These are phyloP conservation scores for Stagonosporopsis vannaccii DNA, from an alignment of 2,329 filamentous ascomycete species.

Conservation along the genomic window DNA sequence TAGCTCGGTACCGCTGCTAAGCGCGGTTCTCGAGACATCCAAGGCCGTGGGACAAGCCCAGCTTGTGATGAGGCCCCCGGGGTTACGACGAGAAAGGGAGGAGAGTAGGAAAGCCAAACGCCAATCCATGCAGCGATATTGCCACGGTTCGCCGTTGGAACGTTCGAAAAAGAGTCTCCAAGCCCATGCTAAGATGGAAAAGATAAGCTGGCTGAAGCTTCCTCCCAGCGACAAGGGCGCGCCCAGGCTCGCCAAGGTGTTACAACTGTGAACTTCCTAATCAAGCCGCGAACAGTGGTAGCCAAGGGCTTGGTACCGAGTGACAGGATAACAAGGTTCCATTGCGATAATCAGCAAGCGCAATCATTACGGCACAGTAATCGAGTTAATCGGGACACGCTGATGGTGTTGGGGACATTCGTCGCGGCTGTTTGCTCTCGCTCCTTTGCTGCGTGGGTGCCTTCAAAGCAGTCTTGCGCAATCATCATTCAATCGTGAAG, in stretches of 20 bases:
- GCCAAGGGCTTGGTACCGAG: conserved; percentile 30
- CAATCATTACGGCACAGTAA: conserved; percentile 13
- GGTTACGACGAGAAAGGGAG: conserved; percentile 31
- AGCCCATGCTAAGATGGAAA: conserved; percentile 28
- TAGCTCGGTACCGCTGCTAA: conserved; percentile 26
- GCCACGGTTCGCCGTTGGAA: conserved; percentile 19
- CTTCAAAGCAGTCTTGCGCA: background rate
- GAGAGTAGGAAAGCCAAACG: conserved; percentile 23
- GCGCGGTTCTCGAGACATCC: conserved; percentile 24
- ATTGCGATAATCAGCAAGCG: conserved; percentile 11
- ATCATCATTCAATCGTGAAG: background rate
- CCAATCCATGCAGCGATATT: conserved; percentile 19
- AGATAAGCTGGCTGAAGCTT: conserved; percentile 30
- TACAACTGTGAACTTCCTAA: conserved; percentile 16
- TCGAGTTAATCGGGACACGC: background rate
- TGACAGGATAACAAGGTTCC: conserved; percentile 26
- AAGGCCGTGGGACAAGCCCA: conserved; percentile 30
- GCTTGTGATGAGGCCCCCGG: conserved; percentile 17
- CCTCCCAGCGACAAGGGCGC: conserved; percentile 6
- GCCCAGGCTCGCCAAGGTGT: conserved; percentile 25
- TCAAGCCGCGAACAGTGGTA: conserved; percentile 14
- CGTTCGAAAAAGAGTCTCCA: conserved; percentile 32
- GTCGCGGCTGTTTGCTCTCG: background rate
- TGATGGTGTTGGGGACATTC: background rate
- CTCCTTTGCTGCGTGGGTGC: background rate